These are phyloP conservation scores for Zanthoxylum bungeanum DNA, from an alignment of 345 rosid genomes.

Conservation along the genomic window DNA sequence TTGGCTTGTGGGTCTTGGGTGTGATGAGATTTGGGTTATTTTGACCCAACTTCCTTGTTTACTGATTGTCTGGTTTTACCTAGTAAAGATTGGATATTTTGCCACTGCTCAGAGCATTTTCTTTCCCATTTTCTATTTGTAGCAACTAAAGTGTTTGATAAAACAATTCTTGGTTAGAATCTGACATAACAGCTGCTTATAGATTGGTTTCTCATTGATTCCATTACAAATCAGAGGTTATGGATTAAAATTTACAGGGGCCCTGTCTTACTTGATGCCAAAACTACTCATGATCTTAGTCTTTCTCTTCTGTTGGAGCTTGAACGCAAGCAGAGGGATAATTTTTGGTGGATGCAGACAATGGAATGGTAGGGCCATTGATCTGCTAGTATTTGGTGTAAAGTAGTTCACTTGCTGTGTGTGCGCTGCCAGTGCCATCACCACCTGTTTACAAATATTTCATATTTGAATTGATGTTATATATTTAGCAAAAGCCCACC, in stretches of 20 bases:
- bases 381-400: slow-evolving; percentile 28
- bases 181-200: neutral
- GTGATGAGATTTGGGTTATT: slow-evolving; percentile 28
- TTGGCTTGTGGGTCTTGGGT: slow-evolving; percentile 23
- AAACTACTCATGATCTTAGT: neutral
- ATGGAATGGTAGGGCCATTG: slow-evolving; percentile 24
- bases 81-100: slow-evolving; percentile 20
- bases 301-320: neutral
- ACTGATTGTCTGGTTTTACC: slow-evolving; percentile 22
- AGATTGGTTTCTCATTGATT: neutral
- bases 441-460: slow-evolving; percentile 9
- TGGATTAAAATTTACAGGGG: too few relatives aligned
- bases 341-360: neutral
- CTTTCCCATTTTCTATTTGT: neutral
- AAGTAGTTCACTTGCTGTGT: slow-evolving; percentile 24
- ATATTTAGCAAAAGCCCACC: slow-evolving; percentile 17
- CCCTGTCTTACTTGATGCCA: neutral
- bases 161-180: neutral
- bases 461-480: neutral
- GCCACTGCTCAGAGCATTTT: slow-evolving; percentile 7
- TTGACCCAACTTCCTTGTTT: slow-evolving; percentile 23
- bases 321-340: neutral
- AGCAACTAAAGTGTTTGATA: neutral
- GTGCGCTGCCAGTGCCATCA: neutral
- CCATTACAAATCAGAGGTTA: neutral